Conservation (phyloP, 495 filamentous ascomycete species). For the Hypoxylon fragiforme region DNA sequence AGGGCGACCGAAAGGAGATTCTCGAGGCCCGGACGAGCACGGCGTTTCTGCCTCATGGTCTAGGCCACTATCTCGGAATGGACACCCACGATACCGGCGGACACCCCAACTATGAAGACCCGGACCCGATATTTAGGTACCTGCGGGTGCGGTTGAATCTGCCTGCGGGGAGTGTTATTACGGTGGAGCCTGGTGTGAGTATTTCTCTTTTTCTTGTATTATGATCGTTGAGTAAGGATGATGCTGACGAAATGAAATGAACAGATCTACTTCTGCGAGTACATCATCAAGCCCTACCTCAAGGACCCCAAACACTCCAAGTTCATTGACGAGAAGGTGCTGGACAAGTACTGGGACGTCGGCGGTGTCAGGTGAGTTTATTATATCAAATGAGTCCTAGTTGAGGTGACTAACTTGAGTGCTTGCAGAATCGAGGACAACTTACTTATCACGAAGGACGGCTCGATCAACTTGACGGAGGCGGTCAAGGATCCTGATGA, state of each 20-base stretch:
- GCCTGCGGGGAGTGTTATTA: conserved; percentile 78
- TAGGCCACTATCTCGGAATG: conserved; percentile 92
- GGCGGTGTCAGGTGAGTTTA: conserved; percentile 70
- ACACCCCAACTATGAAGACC: conserved; percentile 80
- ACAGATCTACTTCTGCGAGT: conserved; percentile 93
- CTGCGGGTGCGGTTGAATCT: conserved; percentile 77
- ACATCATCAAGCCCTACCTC: conserved; percentile 85
- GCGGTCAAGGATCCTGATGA: conserved; percentile 73
- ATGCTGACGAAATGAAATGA: conserved; percentile 17
- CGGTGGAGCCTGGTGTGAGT: conserved; percentile 84
- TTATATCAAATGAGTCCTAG: neutral
- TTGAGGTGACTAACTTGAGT: neutral
- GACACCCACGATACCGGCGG: conserved; percentile 94
- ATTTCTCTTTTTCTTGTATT: neutral
- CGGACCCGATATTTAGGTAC: conserved; percentile 82
- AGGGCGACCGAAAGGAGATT: conserved; percentile 69
- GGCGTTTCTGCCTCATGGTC: conserved; percentile 90
- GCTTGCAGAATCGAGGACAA: conserved; percentile 63
- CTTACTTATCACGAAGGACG: conserved; percentile 74
- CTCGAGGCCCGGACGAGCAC: conserved; percentile 73
- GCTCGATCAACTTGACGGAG: conserved; percentile 79
- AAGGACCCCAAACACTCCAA: conserved; percentile 67
- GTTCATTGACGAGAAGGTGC: conserved; percentile 72
- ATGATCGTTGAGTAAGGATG: neutral
- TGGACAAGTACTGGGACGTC: conserved; percentile 86